Base-by-base conservation (phyloP, 2,329 filamentous ascomycete genomes). In the Calonectria hawksworthii region DNA sequence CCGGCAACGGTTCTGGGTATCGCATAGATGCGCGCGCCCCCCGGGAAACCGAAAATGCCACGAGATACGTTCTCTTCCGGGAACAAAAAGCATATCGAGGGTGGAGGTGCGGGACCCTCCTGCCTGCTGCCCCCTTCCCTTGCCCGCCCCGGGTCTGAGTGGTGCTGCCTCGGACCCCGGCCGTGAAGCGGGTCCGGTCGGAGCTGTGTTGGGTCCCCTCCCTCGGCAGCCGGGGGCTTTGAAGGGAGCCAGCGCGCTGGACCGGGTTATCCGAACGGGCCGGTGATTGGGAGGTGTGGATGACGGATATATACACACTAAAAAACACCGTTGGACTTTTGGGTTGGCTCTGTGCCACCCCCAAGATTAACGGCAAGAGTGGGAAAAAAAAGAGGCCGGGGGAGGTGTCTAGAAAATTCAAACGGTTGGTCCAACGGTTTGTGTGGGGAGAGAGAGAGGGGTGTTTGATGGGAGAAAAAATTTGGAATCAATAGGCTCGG, bases 401-500 rank as follows among this genome's bases (percentile, higher is more conserved):
- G 68, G 68, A 41, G 26, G 59, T 41, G 23, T 38, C 28, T 6
- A 36, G 34, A 34, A 36, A 41, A 21, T 18, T 21, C n/a, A 23
- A 68, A 54, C 32, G 47, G 47, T 50, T 38, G 34, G 34, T 21
- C 47, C 50, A 38, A 54, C 51, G 36, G 68, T 21, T n/a, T n/a
- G n/a, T n/a, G n/a, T n/a, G n/a, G n/a, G 68, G 34, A 34, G 68
- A 11, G 66, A 11, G 23, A 14, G 11, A 4, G 51, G 41, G 56
- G 68, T 5, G n/a, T n/a, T n/a, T n/a, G 64, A 13, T 21, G 21
- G 21, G 8, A 9, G 51, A n/a, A 7, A n/a, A 23, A 41, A 44
- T 68, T 44, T 56, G 66, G 36, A 47, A 68, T 59, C 34, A 59
- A 26, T 68, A 51, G 66, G 28, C n/a, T 41, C 51, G 66, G 68